These are phyloP conservation scores for Eleusine indica DNA, from an alignment of 176 grass and related monocot species.

Conservation along the genomic window DNA sequence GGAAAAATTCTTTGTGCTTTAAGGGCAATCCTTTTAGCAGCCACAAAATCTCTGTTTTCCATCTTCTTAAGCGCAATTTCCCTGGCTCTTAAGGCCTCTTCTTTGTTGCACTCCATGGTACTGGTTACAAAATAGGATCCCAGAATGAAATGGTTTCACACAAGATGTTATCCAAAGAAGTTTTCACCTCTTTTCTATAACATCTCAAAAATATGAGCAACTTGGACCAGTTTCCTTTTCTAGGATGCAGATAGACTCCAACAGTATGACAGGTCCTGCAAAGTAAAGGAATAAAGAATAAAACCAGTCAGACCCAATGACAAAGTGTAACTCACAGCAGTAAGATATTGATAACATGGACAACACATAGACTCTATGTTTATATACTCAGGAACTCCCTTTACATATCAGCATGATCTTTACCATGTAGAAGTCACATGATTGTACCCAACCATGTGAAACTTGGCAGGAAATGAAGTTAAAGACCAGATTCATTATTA, in stretches of 20 bases:
- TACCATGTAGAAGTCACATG: too few species aligned
- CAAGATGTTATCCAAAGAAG: constrained; percentile 23
- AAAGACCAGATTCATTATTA: constrained; percentile 3
- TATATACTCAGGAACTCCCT: too few species aligned
- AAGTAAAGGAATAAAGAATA: neutral
- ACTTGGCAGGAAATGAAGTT: constrained; percentile 22
- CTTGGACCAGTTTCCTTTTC: constrained; percentile 18
- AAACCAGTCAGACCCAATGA: neutral
- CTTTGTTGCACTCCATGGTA: constrained; percentile 86
- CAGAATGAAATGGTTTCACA: constrained; percentile 28
- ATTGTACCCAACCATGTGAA: neutral
- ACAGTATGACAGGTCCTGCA: constrained; percentile 30
- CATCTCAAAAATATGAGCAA: constrained; percentile 29
- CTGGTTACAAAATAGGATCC: constrained; percentile 13
- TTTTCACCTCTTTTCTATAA: neutral
- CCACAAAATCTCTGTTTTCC: constrained; percentile 61
- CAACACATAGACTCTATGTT: neutral
- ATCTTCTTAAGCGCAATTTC: constrained; percentile 74
- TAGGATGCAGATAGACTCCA: constrained; percentile 11
- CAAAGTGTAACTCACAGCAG: neutral
- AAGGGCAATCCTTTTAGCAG: constrained; percentile 71
- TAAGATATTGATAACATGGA: neutral
- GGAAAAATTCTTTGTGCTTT: constrained; percentile 83
- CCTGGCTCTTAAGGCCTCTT: constrained; percentile 82
- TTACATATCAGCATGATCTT: too few species aligned